phyloP scores from a whole-genome alignment of 2,329 filamentous ascomycete genomes.

The Colletotrichum lentis region DNA sequence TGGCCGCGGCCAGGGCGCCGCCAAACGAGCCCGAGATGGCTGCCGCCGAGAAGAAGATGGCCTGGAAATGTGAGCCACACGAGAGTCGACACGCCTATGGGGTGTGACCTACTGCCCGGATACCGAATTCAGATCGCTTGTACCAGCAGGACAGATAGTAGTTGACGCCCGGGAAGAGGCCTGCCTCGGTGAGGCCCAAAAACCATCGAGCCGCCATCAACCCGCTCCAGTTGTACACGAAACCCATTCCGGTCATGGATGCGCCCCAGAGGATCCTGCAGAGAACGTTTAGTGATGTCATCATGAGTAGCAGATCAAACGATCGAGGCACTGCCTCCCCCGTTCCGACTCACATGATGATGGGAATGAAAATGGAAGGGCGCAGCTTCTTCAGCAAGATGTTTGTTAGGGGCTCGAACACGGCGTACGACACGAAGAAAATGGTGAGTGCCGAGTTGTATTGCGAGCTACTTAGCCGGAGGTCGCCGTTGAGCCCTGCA shows the following conservation, averaged over 20 bases:
- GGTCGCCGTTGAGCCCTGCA: conserved; percentile 44
- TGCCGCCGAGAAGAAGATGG: conserved; percentile 85
- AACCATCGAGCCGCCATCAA: conserved; percentile 75
- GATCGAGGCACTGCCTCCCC: no score
- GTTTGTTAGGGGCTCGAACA: conserved; percentile 78
- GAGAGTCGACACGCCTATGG: rapidly evolving
- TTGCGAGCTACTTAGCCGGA: conserved; percentile 59
- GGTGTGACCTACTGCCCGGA: conserved; percentile 61
- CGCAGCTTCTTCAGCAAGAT: conserved; percentile 78
- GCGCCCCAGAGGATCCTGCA: conserved; percentile 68
- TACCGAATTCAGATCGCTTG: conserved; percentile 77
- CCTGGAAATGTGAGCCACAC: conserved; percentile 44
- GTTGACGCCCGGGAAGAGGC: conserved; percentile 78
- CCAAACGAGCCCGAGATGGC: conserved; percentile 82
- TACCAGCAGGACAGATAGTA: conserved; percentile 90
- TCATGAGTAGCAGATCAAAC: no score
- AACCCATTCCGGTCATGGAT: conserved; percentile 74
- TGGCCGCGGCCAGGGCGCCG: conserved; percentile 76
- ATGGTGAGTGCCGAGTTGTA: conserved; percentile 68
- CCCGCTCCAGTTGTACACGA: conserved; percentile 69
- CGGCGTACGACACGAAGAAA: conserved; percentile 74
- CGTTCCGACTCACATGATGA: conserved; percentile 69
- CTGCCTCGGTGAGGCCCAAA: conserved; percentile 77
- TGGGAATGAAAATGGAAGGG: conserved; percentile 81
- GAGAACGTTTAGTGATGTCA: no score